These are phyloP conservation scores for Malassezia caprae DNA, from an alignment of 1,284 basidiomycete genomes.

Conservation along the genomic window DNA sequence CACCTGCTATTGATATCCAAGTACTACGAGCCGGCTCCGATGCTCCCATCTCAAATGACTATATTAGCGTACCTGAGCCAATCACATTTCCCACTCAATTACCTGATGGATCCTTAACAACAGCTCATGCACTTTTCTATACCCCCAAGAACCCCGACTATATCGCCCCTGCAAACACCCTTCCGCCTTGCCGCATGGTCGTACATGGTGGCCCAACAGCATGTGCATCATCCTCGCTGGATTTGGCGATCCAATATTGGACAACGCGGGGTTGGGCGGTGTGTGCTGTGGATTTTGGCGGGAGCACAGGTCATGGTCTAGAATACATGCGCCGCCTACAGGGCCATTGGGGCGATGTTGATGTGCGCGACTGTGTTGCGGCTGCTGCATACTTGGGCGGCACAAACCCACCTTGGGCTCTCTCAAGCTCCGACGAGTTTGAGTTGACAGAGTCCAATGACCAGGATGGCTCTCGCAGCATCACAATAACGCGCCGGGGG, in stretches of 20 bases:
- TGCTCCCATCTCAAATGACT: conserved; percentile 14
- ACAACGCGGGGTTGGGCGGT: conserved; percentile 49
- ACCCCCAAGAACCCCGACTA: conserved; percentile 58
- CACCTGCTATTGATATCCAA: not conserved
- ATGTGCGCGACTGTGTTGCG: conserved; percentile 57
- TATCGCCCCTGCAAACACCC: conserved; percentile 52
- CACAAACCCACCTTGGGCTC: not conserved
- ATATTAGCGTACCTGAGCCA: conserved; percentile 19
- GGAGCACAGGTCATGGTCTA: conserved; percentile 56
- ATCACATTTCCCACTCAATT: conserved; percentile 36
- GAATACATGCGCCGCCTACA: conserved; percentile 54
- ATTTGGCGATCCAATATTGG: conserved; percentile 54
- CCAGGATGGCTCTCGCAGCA: conserved; percentile 12
- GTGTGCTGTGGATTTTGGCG: conserved; percentile 62
- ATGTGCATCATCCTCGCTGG: conserved; percentile 52
- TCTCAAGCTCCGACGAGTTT: not conserved
- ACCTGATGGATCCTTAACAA: conserved; percentile 21
- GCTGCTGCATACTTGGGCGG: conserved; percentile 54
- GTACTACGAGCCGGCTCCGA: not conserved
- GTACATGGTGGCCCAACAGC: conserved; percentile 62
- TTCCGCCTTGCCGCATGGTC: conserved; percentile 59
- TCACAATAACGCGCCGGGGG: conserved; percentile 8
- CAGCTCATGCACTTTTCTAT: conserved; percentile 55
- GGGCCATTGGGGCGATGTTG: conserved; percentile 61
- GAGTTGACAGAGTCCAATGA: conserved; percentile 6